Conservation (phyloP, 2,329 filamentous ascomycete genomes). For the Calycina marina region DNA sequence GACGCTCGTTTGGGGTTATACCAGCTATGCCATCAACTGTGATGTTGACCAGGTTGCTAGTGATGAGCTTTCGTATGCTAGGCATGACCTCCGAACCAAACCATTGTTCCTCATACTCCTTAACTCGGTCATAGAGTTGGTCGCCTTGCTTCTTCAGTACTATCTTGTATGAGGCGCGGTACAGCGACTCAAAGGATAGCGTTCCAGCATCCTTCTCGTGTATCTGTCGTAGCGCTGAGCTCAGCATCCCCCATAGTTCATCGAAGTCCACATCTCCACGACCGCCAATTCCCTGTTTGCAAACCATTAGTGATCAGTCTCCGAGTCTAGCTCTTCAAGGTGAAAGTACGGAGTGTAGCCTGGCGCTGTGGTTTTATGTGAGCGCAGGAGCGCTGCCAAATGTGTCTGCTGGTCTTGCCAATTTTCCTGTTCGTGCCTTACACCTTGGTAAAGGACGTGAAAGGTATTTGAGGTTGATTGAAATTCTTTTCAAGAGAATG, state of each 20-base stretch:
- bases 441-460: too few species aligned
- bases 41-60: slow-evolving; percentile 46
- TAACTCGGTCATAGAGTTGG: slow-evolving; percentile 66
- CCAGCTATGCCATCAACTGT: slow-evolving; percentile 40
- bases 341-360: too few species aligned
- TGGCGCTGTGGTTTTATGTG: too few species aligned
- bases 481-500: too few species aligned
- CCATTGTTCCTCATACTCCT: slow-evolving; percentile 69
- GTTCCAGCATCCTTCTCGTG: slow-evolving; percentile 81
- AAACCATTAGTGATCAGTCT: too few species aligned
- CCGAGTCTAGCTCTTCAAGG: too few species aligned
- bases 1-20: slow-evolving; percentile 61
- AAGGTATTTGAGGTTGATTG: too few species aligned
- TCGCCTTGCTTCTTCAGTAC: slow-evolving; percentile 79
- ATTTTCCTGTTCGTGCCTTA: too few species aligned
- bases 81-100: slow-evolving; percentile 60
- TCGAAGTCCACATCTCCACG: slow-evolving; percentile 63
- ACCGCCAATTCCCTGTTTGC: slow-evolving; percentile 34
- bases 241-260: slow-evolving; percentile 65
- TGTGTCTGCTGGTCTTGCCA: too few species aligned
- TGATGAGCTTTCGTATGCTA: slow-evolving; percentile 56
- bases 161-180: slow-evolving; percentile 86
- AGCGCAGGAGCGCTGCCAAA: too few species aligned
- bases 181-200: slow-evolving; percentile 89
- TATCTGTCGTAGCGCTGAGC: slow-evolving; percentile 69